A percentile compares a stretch with the other conserved stretches of the same genome.
Conservation (phyloP, 2,329 filamentous ascomycete genomes). For the Cordyceps pruinosa region DNA sequence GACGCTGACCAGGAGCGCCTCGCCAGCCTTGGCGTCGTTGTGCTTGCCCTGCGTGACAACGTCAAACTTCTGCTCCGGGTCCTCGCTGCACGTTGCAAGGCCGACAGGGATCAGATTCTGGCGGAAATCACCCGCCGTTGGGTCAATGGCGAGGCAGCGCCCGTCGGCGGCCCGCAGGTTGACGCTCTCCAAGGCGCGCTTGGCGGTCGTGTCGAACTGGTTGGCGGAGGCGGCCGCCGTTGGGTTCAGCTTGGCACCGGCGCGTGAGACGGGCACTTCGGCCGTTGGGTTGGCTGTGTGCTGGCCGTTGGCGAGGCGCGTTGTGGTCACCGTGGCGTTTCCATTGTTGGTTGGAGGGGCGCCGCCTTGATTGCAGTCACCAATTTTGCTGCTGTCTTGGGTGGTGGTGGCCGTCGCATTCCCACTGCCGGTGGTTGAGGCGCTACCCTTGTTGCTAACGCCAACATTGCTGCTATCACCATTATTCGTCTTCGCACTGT, state of each 20-base stretch:
- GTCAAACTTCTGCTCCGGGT: slow-evolving; percentile 43
- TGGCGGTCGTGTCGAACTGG: slow-evolving; percentile 39
- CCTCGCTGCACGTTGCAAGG: slow-evolving; percentile 37
- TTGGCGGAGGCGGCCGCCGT: slow-evolving; percentile 44
- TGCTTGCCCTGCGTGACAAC: slow-evolving; percentile 43
- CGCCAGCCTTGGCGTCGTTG: slow-evolving; percentile 35
- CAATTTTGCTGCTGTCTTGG: not conserved
- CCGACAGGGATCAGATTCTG: slow-evolving; percentile 46
- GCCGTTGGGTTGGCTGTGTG: slow-evolving; percentile 33
- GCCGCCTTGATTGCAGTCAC: not conserved
- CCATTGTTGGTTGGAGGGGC: not conserved
- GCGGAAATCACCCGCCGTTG: slow-evolving; percentile 46
- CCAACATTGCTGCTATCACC: not conserved
- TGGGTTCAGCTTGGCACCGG: slow-evolving; percentile 42
- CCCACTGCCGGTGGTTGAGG: not conserved
- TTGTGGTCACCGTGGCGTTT: not conserved
- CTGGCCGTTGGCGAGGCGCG: slow-evolving; percentile 3
- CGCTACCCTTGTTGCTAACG: not conserved
- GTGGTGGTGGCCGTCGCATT: not conserved
- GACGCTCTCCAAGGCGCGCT: slow-evolving; percentile 37
- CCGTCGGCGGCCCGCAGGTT: slow-evolving; percentile 42
- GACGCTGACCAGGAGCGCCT: slow-evolving; percentile 41
- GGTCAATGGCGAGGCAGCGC: slow-evolving; percentile 45
- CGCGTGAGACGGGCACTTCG: slow-evolving; percentile 42
- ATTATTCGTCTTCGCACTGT: not conserved